Evolutionary conservation across 140 eudicot species (phyloP).

Genomic region (Ambrosia hybrid): DNA sequence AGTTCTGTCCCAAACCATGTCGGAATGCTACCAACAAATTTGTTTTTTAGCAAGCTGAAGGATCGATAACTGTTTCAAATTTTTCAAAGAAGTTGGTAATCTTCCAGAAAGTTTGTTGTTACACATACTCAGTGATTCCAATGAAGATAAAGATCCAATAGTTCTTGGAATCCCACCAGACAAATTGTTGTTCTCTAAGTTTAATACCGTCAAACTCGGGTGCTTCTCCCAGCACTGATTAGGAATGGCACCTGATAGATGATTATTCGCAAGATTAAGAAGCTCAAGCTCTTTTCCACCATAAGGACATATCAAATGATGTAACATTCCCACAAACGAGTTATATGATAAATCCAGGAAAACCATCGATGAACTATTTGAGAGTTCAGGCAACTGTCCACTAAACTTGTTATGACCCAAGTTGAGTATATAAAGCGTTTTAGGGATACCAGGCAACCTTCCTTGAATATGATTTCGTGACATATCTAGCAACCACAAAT

Average conservation of each 20-base stretch:
- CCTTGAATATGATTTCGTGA: slow-evolving; percentile 42
- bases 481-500: slow-evolving; percentile 12
- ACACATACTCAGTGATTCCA: slow-evolving; percentile 31
- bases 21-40: slow-evolving; percentile 39
- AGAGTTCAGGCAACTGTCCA: slow-evolving; percentile 35
- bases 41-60: slow-evolving; percentile 36
- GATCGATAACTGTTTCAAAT: slow-evolving; percentile 17
- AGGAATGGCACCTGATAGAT: slow-evolving; percentile 45
- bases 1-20: slow-evolving; percentile 35
- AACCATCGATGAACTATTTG: background rate
- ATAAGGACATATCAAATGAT: slow-evolving; percentile 30
- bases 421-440: slow-evolving; percentile 29
- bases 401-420: slow-evolving; percentile 32
- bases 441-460: background rate
- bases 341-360: slow-evolving; percentile 39
- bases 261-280: slow-evolving; percentile 42
- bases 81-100: slow-evolving; percentile 31
- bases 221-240: slow-evolving; percentile 37
- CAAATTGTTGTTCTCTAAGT: slow-evolving; percentile 33
- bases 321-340: slow-evolving; percentile 28
- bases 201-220: slow-evolving; percentile 16
- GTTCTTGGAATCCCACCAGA: slow-evolving; percentile 41
- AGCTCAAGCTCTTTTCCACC: background rate
- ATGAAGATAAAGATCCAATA: slow-evolving; percentile 26
- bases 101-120: slow-evolving; percentile 37